Base-by-base conservation (phyloP, 306 rosid species). In the Dicorynia guianensis region DNA sequence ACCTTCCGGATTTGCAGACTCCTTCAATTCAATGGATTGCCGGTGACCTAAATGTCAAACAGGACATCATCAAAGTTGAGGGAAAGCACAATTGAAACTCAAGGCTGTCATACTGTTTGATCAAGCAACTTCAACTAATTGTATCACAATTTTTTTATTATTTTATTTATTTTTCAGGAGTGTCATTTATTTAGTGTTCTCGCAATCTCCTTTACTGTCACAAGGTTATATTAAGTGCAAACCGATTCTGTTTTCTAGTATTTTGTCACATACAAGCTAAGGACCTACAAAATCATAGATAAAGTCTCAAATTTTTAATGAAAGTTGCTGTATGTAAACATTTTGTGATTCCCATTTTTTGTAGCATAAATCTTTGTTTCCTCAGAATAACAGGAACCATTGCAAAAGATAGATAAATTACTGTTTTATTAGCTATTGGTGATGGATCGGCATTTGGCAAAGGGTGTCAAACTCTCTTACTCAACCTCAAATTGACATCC, bases 1-100 rank as follows among this genome's bases (percentile, higher is more conserved):
- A 76, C 91, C 91, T 46, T 75, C 82, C 0, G 92, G 89, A 52
- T 85, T 88, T 53, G 86, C 86, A 12, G 86, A 88, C 70, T 67
- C 89, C 1, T 88, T 88, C 19, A 79, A 62, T 72, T 85, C 92
- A 36, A 78, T 61, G 75, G 88, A 88, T 70, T 82, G 89, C 72
- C 79, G 91, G 76, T 87, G 83, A 84, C 15, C 4, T 12, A 8
- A 19, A 7, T n/a, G 3, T 0, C 10, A 11, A 40, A 35, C 56
- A 36, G 50, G 12, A 12, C 5, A 59, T 12, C 3, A 19, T 30
- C 13, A 63, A 65, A 20, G 49, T 44, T 8, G 67, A 62, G 43
- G n/a, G 63, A 5, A 14, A 11, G 30, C 19, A 6, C 34, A 35
- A 49, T 11, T 17, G 34, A 7, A 18, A 15, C 4, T 13, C 8